Percentiles rank a stretch among this genome's conserved stretches.
phyloP scores from a whole-genome alignment of 768 basidiomycete species.

The Agrocybe pediades region DNA sequence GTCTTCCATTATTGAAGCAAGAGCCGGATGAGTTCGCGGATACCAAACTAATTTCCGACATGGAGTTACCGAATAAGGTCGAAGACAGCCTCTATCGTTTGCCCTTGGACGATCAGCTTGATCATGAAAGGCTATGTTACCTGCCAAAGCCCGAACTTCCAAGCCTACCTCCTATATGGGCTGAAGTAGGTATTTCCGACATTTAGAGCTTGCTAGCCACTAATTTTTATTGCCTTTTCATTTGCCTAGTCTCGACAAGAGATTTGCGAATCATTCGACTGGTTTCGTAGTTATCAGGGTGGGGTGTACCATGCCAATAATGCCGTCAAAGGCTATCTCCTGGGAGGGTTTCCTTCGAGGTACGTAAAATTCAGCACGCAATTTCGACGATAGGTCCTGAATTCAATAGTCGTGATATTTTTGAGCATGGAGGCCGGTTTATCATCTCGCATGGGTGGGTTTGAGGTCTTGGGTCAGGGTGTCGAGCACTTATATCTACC shows the following conservation, averaged over 20 bases:
- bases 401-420: slow-evolving; percentile 63
- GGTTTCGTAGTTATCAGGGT: slow-evolving; percentile 77
- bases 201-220: slow-evolving; percentile 2
- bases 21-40: too few relatives aligned
- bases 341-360: slow-evolving; percentile 72
- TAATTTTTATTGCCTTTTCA: background rate
- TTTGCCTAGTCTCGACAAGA: slow-evolving; percentile 74
- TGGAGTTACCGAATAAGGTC: background rate
- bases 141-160: slow-evolving; percentile 13
- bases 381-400: background rate
- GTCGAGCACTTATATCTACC: background rate
- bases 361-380: slow-evolving; percentile 28
- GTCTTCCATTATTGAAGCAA: too few relatives aligned
- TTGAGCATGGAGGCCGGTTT: slow-evolving; percentile 61
- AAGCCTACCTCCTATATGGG: slow-evolving; percentile 20
- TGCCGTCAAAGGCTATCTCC: slow-evolving; percentile 72
- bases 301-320: slow-evolving; percentile 72
- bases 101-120: background rate
- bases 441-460: slow-evolving; percentile 86
- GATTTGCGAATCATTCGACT: slow-evolving; percentile 77
- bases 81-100: background rate
- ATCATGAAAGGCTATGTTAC: background rate
- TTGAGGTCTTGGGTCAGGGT: background rate
- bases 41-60: background rate
- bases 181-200: slow-evolving; percentile 16